Percentiles rank a stretch among this genome's conserved stretches.
These are phyloP conservation scores for Plasmopara viticola DNA, from an alignment of 352 stramenopile genomes.

Conservation along the genomic window DNA sequence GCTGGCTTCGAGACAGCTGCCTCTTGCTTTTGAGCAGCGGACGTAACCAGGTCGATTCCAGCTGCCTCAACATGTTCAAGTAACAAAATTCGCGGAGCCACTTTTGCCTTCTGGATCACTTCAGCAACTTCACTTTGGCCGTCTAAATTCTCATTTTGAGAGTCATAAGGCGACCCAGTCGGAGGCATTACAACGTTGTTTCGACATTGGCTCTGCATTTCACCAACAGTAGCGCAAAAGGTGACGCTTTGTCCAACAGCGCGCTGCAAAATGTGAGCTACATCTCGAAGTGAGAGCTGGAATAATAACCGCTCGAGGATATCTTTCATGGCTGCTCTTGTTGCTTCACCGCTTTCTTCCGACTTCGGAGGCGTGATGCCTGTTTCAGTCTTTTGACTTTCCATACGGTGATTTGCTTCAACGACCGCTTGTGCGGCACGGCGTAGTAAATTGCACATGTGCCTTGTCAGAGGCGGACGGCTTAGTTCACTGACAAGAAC, in stretches of 20 bases:
- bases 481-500: constrained; percentile 50
- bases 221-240: constrained; percentile 29
- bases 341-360: constrained; percentile 2
- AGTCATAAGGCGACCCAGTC: constrained; percentile 2
- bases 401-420: constrained; percentile 3
- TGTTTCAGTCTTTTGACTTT: constrained; percentile 6
- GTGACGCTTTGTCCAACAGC: constrained; percentile 16
- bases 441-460: constrained; percentile 34
- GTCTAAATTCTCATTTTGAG: neutral
- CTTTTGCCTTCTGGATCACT: neutral
- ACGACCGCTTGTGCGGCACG: constrained; percentile 5
- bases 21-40: constrained; percentile 7
- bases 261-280: constrained; percentile 34
- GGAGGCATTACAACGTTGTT: constrained; percentile 7
- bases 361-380: neutral
- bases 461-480: constrained; percentile 40
- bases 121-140: neutral
- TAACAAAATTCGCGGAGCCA: constrained; percentile 28
- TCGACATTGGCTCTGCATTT: constrained; percentile 16
- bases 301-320: constrained; percentile 17
- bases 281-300: constrained; percentile 26
- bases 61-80: constrained; percentile 32
- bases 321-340: neutral
- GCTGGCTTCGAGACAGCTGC: constrained; percentile 10
- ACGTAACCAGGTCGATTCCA: constrained; percentile 11